Evolutionary conservation across 306 rosid species (phyloP).

Genomic region (Ormosia semicastrata): DNA sequence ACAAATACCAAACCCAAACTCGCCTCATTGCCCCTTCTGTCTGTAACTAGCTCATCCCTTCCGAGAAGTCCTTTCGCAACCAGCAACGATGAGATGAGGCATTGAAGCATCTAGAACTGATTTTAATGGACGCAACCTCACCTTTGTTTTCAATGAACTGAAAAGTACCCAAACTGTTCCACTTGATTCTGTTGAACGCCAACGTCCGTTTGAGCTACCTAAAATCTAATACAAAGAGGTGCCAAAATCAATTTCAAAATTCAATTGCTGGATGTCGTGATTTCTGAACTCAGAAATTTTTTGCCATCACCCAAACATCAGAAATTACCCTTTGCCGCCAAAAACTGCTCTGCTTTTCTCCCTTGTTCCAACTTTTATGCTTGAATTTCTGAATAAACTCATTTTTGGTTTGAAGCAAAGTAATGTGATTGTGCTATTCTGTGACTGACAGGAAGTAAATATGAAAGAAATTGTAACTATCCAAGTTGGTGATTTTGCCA

Average conservation of each 20-base stretch:
- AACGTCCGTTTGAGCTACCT: too few species aligned
- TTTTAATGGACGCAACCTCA: too few species aligned
- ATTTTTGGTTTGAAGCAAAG: not conserved
- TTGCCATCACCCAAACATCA: not conserved
- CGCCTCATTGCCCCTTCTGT: too few species aligned
- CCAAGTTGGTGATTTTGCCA: constrained; percentile 84
- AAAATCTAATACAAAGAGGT: too few species aligned
- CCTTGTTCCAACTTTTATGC: not conserved
- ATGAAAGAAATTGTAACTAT: constrained; percentile 86
- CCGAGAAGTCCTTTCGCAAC: too few species aligned
- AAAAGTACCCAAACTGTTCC: too few species aligned
- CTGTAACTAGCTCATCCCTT: too few species aligned
- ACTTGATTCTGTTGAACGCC: too few species aligned
- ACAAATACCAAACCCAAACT: too few species aligned
- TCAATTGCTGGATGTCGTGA: not conserved
- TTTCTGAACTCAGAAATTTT: not conserved
- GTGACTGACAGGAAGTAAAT: not conserved
- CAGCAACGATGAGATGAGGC: too few species aligned
- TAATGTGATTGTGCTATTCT: not conserved
- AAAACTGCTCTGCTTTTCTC: constrained; percentile 12
- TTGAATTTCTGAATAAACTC: not conserved
- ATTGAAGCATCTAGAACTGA: too few species aligned
- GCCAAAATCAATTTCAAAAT: not conserved
- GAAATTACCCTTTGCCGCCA: constrained; percentile 19
- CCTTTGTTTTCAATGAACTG: too few species aligned